Evolutionary conservation across 495 filamentous ascomycete species (phyloP).

Genomic region (Annulohypoxylon nitens): DNA sequence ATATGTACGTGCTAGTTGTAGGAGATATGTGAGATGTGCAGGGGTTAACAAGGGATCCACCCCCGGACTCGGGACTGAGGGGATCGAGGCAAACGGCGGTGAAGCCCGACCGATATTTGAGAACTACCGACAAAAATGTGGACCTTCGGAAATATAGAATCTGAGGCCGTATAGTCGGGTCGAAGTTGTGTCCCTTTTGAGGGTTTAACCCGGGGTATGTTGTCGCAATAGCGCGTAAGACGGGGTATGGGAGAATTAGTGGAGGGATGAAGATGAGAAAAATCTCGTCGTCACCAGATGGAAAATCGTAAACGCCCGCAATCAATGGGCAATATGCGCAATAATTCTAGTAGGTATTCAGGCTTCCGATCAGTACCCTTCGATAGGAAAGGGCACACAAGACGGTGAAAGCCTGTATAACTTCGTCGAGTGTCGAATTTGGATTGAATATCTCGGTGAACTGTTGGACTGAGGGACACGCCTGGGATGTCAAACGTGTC

Average conservation of each 20-base stretch:
- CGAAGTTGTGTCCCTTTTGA: conserved; percentile 8
- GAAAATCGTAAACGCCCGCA: conserved; percentile 28
- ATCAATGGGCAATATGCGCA: conserved; percentile 39
- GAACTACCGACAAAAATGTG: conserved; percentile 12
- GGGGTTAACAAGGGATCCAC: conserved; percentile 38
- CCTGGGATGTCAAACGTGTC: conserved; percentile 61
- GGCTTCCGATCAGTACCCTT: conserved; percentile 44
- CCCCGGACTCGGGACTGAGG: conserved; percentile 35
- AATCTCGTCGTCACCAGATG: conserved; percentile 49
- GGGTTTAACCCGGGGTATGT: conserved; percentile 7
- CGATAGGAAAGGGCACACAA: conserved; percentile 50
- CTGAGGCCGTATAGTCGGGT: conserved; percentile 9
- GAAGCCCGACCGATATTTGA: conserved; percentile 41
- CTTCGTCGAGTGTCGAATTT: conserved; percentile 80
- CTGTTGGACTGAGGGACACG: conserved; percentile 80
- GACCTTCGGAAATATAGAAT: conserved; percentile 24
- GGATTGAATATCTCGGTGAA: conserved; percentile 81
- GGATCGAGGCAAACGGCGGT: conserved; percentile 57
- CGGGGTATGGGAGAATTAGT: conserved; percentile 25
- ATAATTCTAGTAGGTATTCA: conserved; percentile 45
- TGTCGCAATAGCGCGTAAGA: conserved; percentile 23
- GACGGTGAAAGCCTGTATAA: conserved; percentile 65
- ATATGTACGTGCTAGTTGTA: conserved; percentile 15
- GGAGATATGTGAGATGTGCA: conserved; percentile 40
- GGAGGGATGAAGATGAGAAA: conserved; percentile 27